Evolutionary conservation across 106 monocot species (phyloP), one percentile per base, ranked within the genome.

Genomic region (Triglochin maritima): DNA sequence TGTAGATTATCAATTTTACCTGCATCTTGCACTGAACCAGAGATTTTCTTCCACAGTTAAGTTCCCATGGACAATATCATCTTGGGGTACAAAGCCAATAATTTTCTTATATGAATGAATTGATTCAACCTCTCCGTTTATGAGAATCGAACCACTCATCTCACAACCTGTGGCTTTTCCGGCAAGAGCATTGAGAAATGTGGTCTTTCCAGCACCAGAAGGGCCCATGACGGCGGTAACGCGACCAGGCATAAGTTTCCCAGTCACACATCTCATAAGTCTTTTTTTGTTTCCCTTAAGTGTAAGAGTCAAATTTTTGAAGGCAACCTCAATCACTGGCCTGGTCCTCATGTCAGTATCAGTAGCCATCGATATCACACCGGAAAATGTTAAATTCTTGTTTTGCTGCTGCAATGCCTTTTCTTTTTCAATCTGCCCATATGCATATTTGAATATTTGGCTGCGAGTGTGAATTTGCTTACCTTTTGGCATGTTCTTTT

Each of bases 1-100:
- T 29, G 29, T 29, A 29, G 29, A 29, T 29, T 43, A 55, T 67
- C 5, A 44, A 6, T 46, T 17, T 42, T 87, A 96, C 90, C 96
- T 96, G 84, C 96, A 96, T 60, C 81, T 84, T 59, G 96, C 96
- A 53, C 91, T 96, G 69, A 96, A 96, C 96, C 90, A 96, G 62
- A 96, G 83, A 77, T 96, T 96, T 70, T 96, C 96, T 78, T 96
- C 90, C 16, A 96, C 96, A 11, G 96, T 88, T 74, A 96, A 82
- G 72, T 96, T 86, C 3, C 96, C 96, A 79, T 96, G 96, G 50
- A 96, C 96, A 77, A 96, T 80, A 73, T 96, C 96, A 88, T 96
- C 96, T 80, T 96, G 96, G 44, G 96, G 96, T 4, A 96, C 96
- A 82, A 96, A 96, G 7, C 96, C 90, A 55, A 96, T 96, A 29